These are phyloP conservation scores for Bidens hawaiensis DNA, from an alignment of 140 eudicot species.

Conservation along the genomic window DNA sequence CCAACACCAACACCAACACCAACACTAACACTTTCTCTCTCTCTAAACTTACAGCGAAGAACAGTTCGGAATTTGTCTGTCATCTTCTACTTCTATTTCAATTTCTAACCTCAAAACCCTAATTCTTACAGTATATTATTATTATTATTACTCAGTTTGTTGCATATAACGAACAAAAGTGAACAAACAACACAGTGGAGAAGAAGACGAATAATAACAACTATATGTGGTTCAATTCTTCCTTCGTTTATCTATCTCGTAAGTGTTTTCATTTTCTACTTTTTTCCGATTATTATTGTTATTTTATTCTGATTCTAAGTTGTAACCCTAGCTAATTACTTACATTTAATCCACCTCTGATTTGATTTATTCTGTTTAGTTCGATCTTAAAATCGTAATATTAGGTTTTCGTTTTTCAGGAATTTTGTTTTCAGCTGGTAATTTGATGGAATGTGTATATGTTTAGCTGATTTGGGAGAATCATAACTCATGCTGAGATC, in stretches of 20 bases:
- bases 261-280: background rate
- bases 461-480: slow-evolving; percentile 14
- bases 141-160: background rate
- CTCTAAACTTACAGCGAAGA: slow-evolving; percentile 68
- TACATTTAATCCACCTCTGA: background rate
- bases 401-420: slow-evolving; percentile 7
- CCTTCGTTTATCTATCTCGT: background rate
- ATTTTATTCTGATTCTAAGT: too few relatives aligned
- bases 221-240: too few relatives aligned
- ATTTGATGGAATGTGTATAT: background rate
- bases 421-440: slow-evolving; percentile 1
- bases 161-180: slow-evolving; percentile 6
- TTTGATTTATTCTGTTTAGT: background rate
- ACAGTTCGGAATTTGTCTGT: slow-evolving; percentile 37
- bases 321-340: background rate
- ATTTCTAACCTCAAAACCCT: slow-evolving; percentile 25
- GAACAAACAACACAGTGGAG: too few relatives aligned
- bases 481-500: slow-evolving; percentile 31
- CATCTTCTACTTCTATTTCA: too few relatives aligned
- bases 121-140: slow-evolving; percentile 6
- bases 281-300: too few relatives aligned
- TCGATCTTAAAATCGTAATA: background rate
- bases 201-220: too few relatives aligned
- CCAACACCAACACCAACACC: slow-evolving; percentile 37
- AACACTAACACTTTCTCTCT: slow-evolving; percentile 61